Evolutionary conservation across 2,329 filamentous ascomycete species (phyloP), one percentile per base, ranked within the genome.

Genomic region (Onygenales sp.): DNA sequence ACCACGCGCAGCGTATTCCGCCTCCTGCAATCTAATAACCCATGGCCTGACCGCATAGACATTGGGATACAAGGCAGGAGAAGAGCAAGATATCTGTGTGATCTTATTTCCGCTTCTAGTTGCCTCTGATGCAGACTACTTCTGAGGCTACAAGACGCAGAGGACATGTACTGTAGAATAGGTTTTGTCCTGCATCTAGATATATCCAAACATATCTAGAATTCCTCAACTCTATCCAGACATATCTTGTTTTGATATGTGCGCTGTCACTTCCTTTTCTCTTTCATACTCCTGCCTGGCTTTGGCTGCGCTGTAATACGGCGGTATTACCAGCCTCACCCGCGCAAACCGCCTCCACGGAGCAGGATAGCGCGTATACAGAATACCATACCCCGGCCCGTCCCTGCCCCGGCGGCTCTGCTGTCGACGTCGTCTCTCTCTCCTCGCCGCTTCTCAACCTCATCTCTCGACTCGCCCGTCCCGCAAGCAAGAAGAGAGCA

Each of bases 11-110:
- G 52, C 46, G 44, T 27, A 46, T 37, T 33, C 40, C 14, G 8
- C 70, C 82, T 86, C 83, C 81, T 78, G 77, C 80, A 74, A 83
- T 86, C 80, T 83, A 85, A 85, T 85, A 83, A 76, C 81, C 80
- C 81, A 68, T 74, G 74, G 70, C 70, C 70, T 63, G 62, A 62
- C 60, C 60, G 67, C 58, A 70, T 83, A 78, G 75, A 76, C 73
- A 72, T 68, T 70, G 82, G 81, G 83, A 85, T 85, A 86, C 82
- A 85, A 83, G 77, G 79, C 77, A 73, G 80, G 83, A 85, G 82
- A 69, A 87, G 66, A 86, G 58, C 52, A 65, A 77, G 21, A 56
- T 67, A 62, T 63, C 63, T 64, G 27, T n/a, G 42, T 9, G 27
- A 43, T 44, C 40, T 44, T 43, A 32, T 7, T 21, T 33, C 21